A percentile compares a stretch with the other conserved stretches of the same genome.
Evolutionary conservation across 371 early-diverging fungal genomes (phyloP).

Genomic region (Rhizopus sp.): DNA sequence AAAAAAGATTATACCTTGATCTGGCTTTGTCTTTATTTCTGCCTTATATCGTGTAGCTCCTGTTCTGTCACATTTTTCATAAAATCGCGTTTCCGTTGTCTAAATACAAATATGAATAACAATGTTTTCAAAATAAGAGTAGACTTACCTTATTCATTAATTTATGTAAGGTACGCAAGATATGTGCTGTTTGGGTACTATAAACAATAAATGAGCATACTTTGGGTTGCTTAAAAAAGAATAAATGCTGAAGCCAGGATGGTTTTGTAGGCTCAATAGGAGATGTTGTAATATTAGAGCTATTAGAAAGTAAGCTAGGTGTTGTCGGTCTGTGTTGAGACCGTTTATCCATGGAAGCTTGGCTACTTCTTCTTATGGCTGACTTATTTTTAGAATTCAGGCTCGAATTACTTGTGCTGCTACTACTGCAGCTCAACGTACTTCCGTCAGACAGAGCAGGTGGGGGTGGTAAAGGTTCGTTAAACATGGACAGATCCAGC

Average conservation of each 20-base stretch:
- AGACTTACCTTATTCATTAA: constrained; percentile 32
- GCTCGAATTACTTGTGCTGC: constrained; percentile 20
- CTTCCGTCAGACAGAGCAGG: constrained; percentile 43
- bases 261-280: constrained; percentile 11
- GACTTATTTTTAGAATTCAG: background rate
- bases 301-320: constrained; percentile 41
- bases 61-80: constrained; percentile 42
- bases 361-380: constrained; percentile 28
- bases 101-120: constrained; percentile 1
- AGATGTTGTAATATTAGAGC: constrained; percentile 35
- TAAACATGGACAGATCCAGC: constrained; percentile 40
- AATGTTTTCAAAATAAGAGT: background rate
- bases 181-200: constrained; percentile 27
- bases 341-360: constrained; percentile 27
- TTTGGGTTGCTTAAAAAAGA: constrained; percentile 54
- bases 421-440: constrained; percentile 44
- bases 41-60: constrained; percentile 41
- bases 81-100: constrained; percentile 36
- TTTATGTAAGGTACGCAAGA: constrained; percentile 33
- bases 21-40: constrained; percentile 37
- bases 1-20: constrained; percentile 12
- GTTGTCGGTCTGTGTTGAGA: constrained; percentile 25
- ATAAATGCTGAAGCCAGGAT: constrained; percentile 47
- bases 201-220: constrained; percentile 41
- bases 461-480: constrained; percentile 25